Evolutionary conservation across 2,329 filamentous ascomycete species (phyloP), one percentile per base, ranked within the genome.

Genomic region (Colletotrichum ledebouriae): DNA sequence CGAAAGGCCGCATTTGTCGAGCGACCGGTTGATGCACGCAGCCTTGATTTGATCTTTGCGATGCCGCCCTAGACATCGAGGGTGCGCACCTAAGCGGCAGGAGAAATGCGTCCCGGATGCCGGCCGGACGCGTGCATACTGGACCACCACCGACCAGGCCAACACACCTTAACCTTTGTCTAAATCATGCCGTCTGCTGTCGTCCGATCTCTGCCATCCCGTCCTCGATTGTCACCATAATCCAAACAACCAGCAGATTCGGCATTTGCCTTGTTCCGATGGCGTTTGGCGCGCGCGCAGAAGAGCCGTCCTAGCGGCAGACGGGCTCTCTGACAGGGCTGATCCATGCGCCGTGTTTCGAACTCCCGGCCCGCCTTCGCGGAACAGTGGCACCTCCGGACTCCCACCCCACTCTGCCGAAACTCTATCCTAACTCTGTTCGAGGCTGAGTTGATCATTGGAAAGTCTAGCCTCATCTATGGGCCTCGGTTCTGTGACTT

Each of bases 171-270:
- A 20, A 13, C 46, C 13, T 25, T 11, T 39, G 44, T 25, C 5
- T 15, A 9, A 13, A 10, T n/a, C 33, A 33, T 57, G 50, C 6
- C 25, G 17, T 33, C 50, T 42, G 39, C 37, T 66, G 41, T 52
- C 58, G 44, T 61, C 59, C 46, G 33, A 61, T 61, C 37, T 58
- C 20, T 25, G 15, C 12, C 52, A 37, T 41, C 59, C 53, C 37
- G 39, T 57, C 22, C 15, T 49, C 15, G 3, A 37, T 33, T 52
- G 59, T 25, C 59, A 46, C 22, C 13, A 22, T 42, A 15, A 17
- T 34, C 25, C 29, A 22, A 22, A 22, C 22, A 44, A 22, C 25
- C 33, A 11, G 25, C 39, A 20, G 20, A 50, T 56, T 46, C 42
- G 63, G 44, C 63, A 39, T 53, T 44, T 44, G 17, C 44, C 34